A percentile compares a stretch with the other conserved stretches of the same genome.
Evolutionary conservation across 257 asterid genomes (phyloP).

Genomic region (Lycium barbarum): DNA sequence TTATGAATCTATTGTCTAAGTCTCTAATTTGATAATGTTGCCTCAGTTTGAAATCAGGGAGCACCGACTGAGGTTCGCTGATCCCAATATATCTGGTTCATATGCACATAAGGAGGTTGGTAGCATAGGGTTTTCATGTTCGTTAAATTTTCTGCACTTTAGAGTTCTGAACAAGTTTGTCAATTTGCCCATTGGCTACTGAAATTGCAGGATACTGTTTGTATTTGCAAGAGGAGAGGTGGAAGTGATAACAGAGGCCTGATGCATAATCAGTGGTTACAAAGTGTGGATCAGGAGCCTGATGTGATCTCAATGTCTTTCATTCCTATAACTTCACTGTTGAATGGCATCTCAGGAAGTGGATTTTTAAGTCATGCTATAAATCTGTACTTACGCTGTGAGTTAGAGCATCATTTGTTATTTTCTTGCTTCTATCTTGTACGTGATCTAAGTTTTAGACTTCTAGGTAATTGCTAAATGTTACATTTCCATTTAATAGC

Average conservation of each 20-base stretch:
- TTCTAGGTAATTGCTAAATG: constrained; percentile 14
- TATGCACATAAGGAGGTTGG: constrained; percentile 88
- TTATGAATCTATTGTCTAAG: constrained; percentile 23
- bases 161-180: constrained; percentile 32
- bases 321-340: constrained; percentile 87
- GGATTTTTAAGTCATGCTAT: constrained; percentile 98
- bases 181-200: constrained; percentile 40
- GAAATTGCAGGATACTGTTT: constrained; percentile 67
- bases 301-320: constrained; percentile 97
- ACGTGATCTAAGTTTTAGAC: not conserved
- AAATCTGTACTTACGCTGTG: constrained; percentile 92
- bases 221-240: constrained; percentile 93
- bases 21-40: constrained; percentile 34
- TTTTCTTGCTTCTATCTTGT: constrained; percentile 7
- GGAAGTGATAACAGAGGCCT: constrained; percentile 70
- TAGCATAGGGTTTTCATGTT: constrained; percentile 28
- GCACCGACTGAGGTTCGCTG: constrained; percentile 83
- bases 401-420: constrained; percentile 45
- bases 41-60: constrained; percentile 68
- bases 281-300: constrained; percentile 87
- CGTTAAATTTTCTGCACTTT: constrained; percentile 29
- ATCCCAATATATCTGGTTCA: constrained; percentile 77
- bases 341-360: constrained; percentile 93
- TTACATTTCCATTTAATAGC: not conserved
- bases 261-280: constrained; percentile 87